Base-by-base conservation (phyloP, 148 eudicot species). In the Cornus suecica region DNA sequence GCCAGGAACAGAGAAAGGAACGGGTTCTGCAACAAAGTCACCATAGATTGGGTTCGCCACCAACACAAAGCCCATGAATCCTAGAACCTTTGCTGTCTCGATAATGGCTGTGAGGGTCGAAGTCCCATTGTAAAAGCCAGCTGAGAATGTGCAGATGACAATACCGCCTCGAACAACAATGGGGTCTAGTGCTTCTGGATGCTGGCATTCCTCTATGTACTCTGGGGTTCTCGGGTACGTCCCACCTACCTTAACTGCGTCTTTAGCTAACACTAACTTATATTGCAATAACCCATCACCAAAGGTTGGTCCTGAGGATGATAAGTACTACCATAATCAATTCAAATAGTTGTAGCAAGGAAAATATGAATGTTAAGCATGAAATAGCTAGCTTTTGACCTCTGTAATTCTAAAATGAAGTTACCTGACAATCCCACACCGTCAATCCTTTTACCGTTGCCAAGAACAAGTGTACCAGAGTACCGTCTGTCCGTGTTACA, bases 361-460 rank as follows among this genome's bases (percentile, higher is more conserved):
- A 37, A 37, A 37, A 6, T 37, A 37, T 37, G 9, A 37, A 0
- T 3, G 2, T 32, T 2, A 32, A 32, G 34, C 34, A 32, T 32
- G 34, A 32, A 32, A 32, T 32, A 32, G 34, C 3, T 32, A 32
- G 34, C 34, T 32, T 32, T 32, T 32, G 34, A 2, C 34, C 34
- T 32, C 34, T 32, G 34, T 32, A 11, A 45, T 45, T 13, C 51
- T 9, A 15, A 56, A 16, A 10, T 60, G 22, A 23, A 32, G 0
- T 74, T 78, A 84, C 98, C 97, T 83, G 99, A 88, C 79, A 95
- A 82, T 65, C 99, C 99, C 0, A 93, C 84, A 24, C 99, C 99
- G 22, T 27, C 73, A 61, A 93, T 76, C 71, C 76, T 85, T 67
- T 67, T 83, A 68, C 92, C 93, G 74, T 90, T 81, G 20, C 94